Evolutionary conservation across 2,329 filamentous ascomycete genomes (phyloP), one percentile per base, ranked within the genome.

Genomic region (Ilyonectria sp.): DNA sequence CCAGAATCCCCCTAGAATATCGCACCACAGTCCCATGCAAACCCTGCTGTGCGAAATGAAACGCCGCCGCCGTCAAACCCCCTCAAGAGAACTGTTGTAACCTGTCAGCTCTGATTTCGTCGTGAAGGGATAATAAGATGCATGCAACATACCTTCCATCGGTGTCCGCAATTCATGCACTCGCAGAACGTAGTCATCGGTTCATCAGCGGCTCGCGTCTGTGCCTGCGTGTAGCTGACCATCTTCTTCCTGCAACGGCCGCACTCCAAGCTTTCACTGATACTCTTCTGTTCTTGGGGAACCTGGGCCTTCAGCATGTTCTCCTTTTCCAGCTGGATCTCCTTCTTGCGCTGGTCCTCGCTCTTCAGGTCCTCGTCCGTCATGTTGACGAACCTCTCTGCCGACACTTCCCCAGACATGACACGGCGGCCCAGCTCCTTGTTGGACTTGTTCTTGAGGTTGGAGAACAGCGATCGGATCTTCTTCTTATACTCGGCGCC

Each of bases 231-330:
- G 83, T 99, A 99, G 82, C 92, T 94, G 78, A 98, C 96, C 86
- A 94, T 95, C 86, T 93, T 95, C 87, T 97, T 88, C 76, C 93
- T 93, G 83, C 96, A 99, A 82, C 94, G 95, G 78, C 94, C 90
- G 84, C 96, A 99, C 82, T 94, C 92, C 77, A 98, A 87, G 64
- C 92, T 93, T 79, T 93, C 92, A 79, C 92, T 94, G 83, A 98
- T 94, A 79, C 92, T 95, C 87, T 94, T 96, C 83, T 97, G 92
- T 19, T 91, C 93, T 86, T 95, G 93, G 64, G 95, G 93, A 11
- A 97, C 95, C 91, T 98, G 97, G 1, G 96, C 94, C 82, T 95
- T 94, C 85, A 94, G 94, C 93, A 98, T 95, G 82, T 99, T 99
- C 83, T 98, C 94, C 82, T 93, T 90, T 79, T 94, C 88, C 57